phyloP scores from a whole-genome alignment of 1,139 yeast species.

The Blastobotrys raffinosifermentans region DNA sequence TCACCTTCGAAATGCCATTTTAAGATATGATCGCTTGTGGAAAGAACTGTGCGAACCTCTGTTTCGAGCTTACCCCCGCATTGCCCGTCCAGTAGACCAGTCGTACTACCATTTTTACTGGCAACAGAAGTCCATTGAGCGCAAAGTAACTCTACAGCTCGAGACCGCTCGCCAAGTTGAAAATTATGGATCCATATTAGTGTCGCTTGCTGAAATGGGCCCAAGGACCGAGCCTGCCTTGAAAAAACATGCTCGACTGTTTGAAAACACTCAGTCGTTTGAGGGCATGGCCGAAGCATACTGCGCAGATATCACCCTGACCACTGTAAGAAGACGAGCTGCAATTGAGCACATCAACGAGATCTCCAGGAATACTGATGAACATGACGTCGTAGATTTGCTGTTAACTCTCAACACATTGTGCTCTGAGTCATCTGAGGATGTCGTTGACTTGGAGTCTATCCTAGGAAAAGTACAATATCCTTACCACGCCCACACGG shows the following conservation, averaged over 20 bases:
- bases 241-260: not conserved
- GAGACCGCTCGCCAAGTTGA: not conserved
- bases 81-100: no score
- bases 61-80: not conserved
- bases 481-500: no score
- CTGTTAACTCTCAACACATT: not conserved
- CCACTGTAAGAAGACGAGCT: not conserved
- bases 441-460: no score
- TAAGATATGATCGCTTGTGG: slow-evolving; percentile 5
- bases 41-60: slow-evolving; percentile 2
- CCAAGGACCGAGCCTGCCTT: not conserved
- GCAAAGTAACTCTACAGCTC: not conserved
- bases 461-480: no score
- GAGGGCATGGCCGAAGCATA: not conserved
- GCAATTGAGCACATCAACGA: slow-evolving; percentile 1
- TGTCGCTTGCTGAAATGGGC: not conserved
- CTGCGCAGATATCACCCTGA: not conserved
- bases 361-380: not conserved
- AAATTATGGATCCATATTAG: slow-evolving; percentile 2
- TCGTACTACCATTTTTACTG: no score
- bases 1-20: not conserved
- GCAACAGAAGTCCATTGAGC: not conserved
- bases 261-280: not conserved
- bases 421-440: no score
- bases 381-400: not conserved